Base-by-base conservation (phyloP, 495 filamentous ascomycete species). In the Hypoxylon trugodes region DNA sequence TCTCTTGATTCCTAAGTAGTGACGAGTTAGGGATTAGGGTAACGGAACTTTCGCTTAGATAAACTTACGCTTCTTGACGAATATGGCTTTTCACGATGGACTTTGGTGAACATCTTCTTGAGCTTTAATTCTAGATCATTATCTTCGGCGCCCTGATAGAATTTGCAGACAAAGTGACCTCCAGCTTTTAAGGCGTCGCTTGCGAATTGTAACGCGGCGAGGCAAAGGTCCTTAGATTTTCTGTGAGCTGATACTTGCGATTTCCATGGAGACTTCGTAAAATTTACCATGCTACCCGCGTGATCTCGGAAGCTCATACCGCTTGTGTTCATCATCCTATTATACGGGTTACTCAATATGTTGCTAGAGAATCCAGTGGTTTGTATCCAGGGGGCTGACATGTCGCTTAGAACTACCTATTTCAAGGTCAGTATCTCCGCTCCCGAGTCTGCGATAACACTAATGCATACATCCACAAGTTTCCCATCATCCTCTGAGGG, bases 291-390 rank as follows among this genome's bases (percentile, higher is more conserved):
- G 76, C 92, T 97, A 28, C 91, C 92, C 22, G 86, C 89, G 77
- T 98, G 96, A 77, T 98, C 95, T 73, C 84, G 85, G 74, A 96
- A 92, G 13, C 70, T 73, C 59, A 92, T 88, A 33, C 95, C 95
- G 75, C 90, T 97, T 45, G 93, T 96, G 77, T 98, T 97, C 92
- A 97, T 97, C 92, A 98, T 89, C 95, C 95, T 98, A 80, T 73
- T 73, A 85, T 93, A 93, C 46, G 93, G 91, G 82, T 92, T 83
- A 93, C 87, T 95, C 82, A 97, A 82, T 79, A 87, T 95, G 77
- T 84, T 90, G 78, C 89, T 87, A 80, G 86, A 88, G 77, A 88
- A 92, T 35, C 89, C 89, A 69, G 84, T 83, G 26, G 84, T 87
- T 80, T 90, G 89, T 64, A 82, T 76, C 92, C 92, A 96, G 90